Percentiles rank a stretch among this genome's conserved stretches.
Conservation (phyloP, 2,329 filamentous ascomycete genomes). For the Ophiosphaerella herpotricha region DNA sequence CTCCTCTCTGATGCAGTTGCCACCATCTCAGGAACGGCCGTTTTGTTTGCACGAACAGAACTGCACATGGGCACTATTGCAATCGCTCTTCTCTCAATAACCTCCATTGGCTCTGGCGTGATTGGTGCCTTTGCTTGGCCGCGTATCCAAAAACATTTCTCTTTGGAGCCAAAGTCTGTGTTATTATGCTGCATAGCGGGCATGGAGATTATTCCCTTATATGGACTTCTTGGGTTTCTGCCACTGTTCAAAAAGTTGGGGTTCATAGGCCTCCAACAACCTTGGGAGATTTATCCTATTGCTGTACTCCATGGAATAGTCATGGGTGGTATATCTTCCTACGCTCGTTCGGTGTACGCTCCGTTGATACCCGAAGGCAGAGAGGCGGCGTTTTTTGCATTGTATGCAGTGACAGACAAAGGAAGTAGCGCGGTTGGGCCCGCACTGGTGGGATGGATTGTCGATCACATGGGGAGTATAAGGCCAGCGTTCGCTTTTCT, state of each 20-base stretch:
- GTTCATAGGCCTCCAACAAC: conserved; percentile 78
- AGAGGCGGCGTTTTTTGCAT: conserved; percentile 89
- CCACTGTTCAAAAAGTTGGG: conserved; percentile 74
- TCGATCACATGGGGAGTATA: conserved; percentile 62
- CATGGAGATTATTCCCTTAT: conserved; percentile 88
- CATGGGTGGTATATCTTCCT: conserved; percentile 82
- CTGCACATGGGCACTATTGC: conserved; percentile 85
- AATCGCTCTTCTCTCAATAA: conserved; percentile 85
- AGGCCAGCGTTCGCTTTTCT: conserved; percentile 79
- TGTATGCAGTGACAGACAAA: conserved; percentile 96
- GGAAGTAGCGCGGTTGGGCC: conserved; percentile 90
- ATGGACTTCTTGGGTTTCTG: conserved; percentile 82
- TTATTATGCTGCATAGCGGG: conserved; percentile 82
- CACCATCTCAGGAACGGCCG: conserved; percentile 90
- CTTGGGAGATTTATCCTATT: conserved; percentile 91
- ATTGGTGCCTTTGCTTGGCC: conserved; percentile 88
- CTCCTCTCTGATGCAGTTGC: conserved; percentile 89
- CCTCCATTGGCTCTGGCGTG: conserved; percentile 83
- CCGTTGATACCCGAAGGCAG: conserved; percentile 89
- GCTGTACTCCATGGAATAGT: conserved; percentile 87
- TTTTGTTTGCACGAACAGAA: conserved; percentile 89
- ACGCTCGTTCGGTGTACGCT: conserved; percentile 87
- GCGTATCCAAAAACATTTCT: conserved; percentile 68
- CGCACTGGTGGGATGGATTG: conserved; percentile 85
- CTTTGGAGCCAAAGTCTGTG: conserved; percentile 75